A percentile compares a stretch with the other conserved stretches of the same genome.
Conservation (phyloP, 2,329 filamentous ascomycete genomes). For the Hansfordia pulvinata region DNA sequence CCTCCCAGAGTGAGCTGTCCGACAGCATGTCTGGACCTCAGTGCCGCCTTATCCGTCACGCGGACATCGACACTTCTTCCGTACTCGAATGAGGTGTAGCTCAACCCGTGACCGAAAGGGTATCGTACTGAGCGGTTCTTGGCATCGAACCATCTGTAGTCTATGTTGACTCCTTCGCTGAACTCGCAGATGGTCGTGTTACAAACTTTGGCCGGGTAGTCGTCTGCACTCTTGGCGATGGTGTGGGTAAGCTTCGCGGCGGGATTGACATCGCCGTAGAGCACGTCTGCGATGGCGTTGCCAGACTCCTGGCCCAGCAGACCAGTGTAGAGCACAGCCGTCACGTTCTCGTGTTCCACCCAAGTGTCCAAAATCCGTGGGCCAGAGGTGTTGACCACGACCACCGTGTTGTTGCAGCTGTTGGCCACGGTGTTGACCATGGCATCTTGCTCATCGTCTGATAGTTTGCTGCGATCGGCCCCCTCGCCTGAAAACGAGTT, state of each 20-base stretch:
- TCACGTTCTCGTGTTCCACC: slow-evolving; percentile 44
- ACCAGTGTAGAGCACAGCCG: slow-evolving; percentile 58
- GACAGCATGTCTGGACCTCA: too few species aligned
- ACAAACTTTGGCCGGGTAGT: slow-evolving; percentile 57
- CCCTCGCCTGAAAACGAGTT: slow-evolving; percentile 50
- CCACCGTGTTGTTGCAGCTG: slow-evolving; percentile 51
- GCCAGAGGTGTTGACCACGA: slow-evolving; percentile 59
- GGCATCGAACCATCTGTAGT: slow-evolving; percentile 61
- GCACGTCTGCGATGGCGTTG: slow-evolving; percentile 52
- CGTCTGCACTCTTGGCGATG: slow-evolving; percentile 49
- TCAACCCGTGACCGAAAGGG: slow-evolving; percentile 61
- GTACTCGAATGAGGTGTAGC: slow-evolving; percentile 58
- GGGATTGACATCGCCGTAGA: slow-evolving; percentile 50
- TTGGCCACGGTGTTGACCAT: slow-evolving; percentile 48
- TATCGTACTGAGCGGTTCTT: slow-evolving; percentile 46
- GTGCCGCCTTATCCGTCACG: too few species aligned
- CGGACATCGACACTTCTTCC: too few species aligned
- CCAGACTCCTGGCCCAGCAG: slow-evolving; percentile 59
- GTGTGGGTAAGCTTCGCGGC: slow-evolving; percentile 58
- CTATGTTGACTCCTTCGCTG: slow-evolving; percentile 60
- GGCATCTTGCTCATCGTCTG: slow-evolving; percentile 27
- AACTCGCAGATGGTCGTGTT: too few species aligned
- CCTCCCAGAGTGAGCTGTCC: slow-evolving; percentile 34
- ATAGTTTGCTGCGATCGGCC: slow-evolving; percentile 7
- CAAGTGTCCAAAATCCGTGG: slow-evolving; percentile 59